Evolutionary conservation across 176 grass and related monocot species (phyloP), one percentile per base, ranked within the genome.

Genomic region (Chrysopogon serrulatus): DNA sequence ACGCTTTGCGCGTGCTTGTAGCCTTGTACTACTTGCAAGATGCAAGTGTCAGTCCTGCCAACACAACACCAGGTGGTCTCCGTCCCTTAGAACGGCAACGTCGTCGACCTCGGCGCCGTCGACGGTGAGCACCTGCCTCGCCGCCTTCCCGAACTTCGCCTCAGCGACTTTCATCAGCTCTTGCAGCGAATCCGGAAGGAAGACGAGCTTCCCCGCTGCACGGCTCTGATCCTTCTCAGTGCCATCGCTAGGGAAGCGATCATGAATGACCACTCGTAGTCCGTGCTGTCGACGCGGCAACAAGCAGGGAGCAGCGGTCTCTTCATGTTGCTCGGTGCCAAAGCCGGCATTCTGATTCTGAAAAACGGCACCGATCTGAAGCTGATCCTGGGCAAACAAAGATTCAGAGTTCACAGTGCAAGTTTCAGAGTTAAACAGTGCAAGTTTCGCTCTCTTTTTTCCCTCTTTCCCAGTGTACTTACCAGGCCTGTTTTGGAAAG

Each of bases 101-200:
- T 91, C 86, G 14, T 94, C 88, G 30, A 84, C 82, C 27, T 88
- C 88, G 39, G 86, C 86, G 39, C 88, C 86, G 14, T 81, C 92
- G 7, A 69, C 32, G 26, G 86, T 79, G 51, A 91, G 47, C 19
- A 82, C 80, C 80, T 14, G 44, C 18, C 15, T 87, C 31, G n/a
- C 83, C 15, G 59, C n/a, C 60, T 81, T 87, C 28, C 79, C 83
- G 36, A 89, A 84, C 48, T 79, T 83, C 2, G 24, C 76, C 56
- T 84, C 40, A 61, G 57, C 76, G 2, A 82, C 26, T 28, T 31
- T 59, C 73, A 78, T 45, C 73, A 90, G 73, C 14, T 82, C 83
- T 66, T 86, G 73, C 16, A 90, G 34, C 0, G 88, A 82, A n/a
- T 13, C 64, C 3, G 65, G 83, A 1, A 90, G 64, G 68, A 33